These are phyloP conservation scores for Ustulina deusta DNA, from an alignment of 2,329 filamentous ascomycete species.

Conservation along the genomic window DNA sequence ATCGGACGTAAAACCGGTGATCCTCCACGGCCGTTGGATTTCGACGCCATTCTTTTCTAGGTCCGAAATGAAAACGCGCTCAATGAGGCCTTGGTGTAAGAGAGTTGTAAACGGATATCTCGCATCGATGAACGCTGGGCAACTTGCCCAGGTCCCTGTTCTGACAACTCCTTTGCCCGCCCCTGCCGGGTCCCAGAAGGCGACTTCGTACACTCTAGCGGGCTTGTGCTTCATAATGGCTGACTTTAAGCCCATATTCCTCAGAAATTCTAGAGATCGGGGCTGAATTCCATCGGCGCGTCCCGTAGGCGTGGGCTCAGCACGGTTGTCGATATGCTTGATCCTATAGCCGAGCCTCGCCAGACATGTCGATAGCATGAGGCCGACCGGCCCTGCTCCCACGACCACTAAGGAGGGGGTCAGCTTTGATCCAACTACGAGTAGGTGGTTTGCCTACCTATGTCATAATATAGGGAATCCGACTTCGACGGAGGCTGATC, in stretches of 20 bases:
- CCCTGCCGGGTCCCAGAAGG: constrained; percentile 75
- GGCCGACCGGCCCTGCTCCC: constrained; percentile 88
- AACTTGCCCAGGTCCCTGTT: constrained; percentile 85
- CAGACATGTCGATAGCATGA: constrained; percentile 88
- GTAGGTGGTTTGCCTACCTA: constrained; percentile 53
- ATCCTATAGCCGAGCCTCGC: constrained; percentile 95
- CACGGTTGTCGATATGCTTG: constrained; percentile 92
- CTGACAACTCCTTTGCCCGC: constrained; percentile 70
- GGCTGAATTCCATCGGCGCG: constrained; percentile 94
- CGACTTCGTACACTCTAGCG: constrained; percentile 84
- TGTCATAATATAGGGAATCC: constrained; percentile 55
- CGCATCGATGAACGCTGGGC: constrained; percentile 83
- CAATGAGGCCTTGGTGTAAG: constrained; percentile 78
- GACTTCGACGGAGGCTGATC: constrained; percentile 38
- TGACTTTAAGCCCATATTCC: constrained; percentile 90
- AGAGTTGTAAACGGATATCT: constrained; percentile 78
- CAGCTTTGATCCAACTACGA: constrained; percentile 36
- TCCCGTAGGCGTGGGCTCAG: constrained; percentile 85
- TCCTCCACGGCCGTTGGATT: constrained; percentile 74
- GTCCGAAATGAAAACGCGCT: constrained; percentile 76
- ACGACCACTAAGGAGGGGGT: constrained; percentile 74
- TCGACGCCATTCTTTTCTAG: constrained; percentile 70
- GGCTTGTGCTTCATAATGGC: constrained; percentile 89
- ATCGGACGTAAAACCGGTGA: constrained; percentile 71
- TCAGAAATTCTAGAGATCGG: constrained; percentile 84